These are phyloP conservation scores for Aspergillus sclerotialis DNA, from an alignment of 2,329 filamentous ascomycete species.

Conservation along the genomic window DNA sequence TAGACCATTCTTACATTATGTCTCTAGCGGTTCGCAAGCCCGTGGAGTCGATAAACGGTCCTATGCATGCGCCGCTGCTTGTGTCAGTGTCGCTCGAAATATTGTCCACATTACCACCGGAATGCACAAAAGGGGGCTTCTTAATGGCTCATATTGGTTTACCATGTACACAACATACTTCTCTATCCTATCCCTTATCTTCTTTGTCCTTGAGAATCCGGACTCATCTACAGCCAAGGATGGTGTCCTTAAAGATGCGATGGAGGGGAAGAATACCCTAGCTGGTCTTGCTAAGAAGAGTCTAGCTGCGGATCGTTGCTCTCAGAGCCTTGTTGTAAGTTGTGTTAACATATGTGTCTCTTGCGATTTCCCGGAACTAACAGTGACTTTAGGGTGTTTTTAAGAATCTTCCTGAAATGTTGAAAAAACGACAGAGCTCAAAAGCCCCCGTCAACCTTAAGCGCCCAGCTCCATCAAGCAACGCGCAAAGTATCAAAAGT, in stretches of 20 bases:
- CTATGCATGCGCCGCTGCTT: constrained; percentile 59
- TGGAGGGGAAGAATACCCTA: constrained; percentile 76
- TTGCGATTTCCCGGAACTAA: constrained; percentile 3
- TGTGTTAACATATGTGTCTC: constrained; percentile 45
- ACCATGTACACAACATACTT: constrained; percentile 65
- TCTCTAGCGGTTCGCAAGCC: constrained; percentile 45
- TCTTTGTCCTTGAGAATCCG: constrained; percentile 59
- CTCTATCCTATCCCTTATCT: constrained; percentile 57
- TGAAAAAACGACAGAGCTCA: constrained; percentile 51
- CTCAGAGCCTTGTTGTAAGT: constrained; percentile 55
- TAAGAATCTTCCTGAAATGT: constrained; percentile 68
- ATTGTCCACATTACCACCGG: constrained; percentile 59
- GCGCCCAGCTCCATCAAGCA: constrained; percentile 32
- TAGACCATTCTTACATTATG: constrained; percentile 59
- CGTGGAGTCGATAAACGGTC: constrained; percentile 53
- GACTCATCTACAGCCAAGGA: constrained; percentile 59
- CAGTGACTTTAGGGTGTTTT: constrained; percentile 60
- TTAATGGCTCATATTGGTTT: constrained; percentile 61
- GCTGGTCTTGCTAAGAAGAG: constrained; percentile 73
- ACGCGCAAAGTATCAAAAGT: constrained; percentile 5
- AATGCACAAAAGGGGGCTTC: constrained; percentile 55
- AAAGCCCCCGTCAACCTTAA: constrained; percentile 44
- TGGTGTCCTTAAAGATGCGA: constrained; percentile 70
- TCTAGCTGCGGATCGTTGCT: constrained; percentile 82
- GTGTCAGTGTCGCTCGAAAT: constrained; percentile 59